Evolutionary conservation across 441 rosid species (phyloP).

Genomic region (Gossypium aridum): DNA sequence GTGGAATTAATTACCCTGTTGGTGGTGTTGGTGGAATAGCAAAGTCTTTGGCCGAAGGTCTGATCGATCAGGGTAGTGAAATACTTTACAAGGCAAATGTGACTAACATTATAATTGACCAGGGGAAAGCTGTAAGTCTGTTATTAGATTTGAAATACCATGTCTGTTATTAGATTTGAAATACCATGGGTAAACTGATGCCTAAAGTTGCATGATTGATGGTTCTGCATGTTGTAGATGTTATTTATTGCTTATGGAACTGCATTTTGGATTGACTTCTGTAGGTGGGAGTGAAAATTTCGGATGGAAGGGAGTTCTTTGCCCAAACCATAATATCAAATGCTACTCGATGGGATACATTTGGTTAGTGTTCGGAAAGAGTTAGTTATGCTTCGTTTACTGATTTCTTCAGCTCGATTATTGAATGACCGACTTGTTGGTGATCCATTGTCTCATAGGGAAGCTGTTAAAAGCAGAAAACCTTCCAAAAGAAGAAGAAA

Average conservation of each 20-base stretch:
- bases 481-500: slow-evolving; percentile 87
- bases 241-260: slow-evolving; percentile 10
- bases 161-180: too few species aligned
- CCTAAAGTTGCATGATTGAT: slow-evolving; percentile 3
- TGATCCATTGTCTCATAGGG: slow-evolving; percentile 35
- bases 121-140: slow-evolving; percentile 80
- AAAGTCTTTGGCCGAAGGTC: slow-evolving; percentile 71
- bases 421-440: slow-evolving; percentile 1
- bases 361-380: slow-evolving; percentile 49
- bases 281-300: slow-evolving; percentile 84
- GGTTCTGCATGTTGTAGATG: not conserved
- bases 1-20: slow-evolving; percentile 92
- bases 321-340: slow-evolving; percentile 86
- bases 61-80: slow-evolving; percentile 72
- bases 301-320: slow-evolving; percentile 76
- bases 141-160: not conserved
- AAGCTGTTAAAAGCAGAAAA: slow-evolving; percentile 78
- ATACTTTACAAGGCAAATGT: slow-evolving; percentile 86
- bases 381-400: not conserved
- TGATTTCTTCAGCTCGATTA: slow-evolving; percentile 11
- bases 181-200: not conserved
- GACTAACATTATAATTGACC: slow-evolving; percentile 57
- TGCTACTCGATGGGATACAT: slow-evolving; percentile 99
- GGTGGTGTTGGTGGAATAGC: slow-evolving; percentile 98
- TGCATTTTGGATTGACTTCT: slow-evolving; percentile 13